Evolutionary conservation across 2,329 filamentous ascomycete species (phyloP).

Genomic region (Grosmannia huntii): DNA sequence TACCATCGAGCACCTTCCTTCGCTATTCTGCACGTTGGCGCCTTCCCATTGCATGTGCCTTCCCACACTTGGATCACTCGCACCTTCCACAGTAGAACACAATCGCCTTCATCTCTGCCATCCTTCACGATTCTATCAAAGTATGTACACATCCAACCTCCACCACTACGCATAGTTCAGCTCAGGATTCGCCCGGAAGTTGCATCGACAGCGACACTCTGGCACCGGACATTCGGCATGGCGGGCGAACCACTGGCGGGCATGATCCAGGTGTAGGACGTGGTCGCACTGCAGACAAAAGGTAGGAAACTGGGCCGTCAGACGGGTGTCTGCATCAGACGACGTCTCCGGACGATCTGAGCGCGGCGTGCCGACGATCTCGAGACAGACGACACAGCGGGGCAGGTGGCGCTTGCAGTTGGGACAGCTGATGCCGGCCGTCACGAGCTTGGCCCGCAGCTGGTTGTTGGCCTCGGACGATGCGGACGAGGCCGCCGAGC

Average conservation of each 20-base stretch:
- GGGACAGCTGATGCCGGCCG: conserved; percentile 50
- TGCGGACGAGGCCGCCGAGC: background rate
- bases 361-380: conserved; percentile 51
- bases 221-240: conserved; percentile 56
- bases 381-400: conserved; percentile 54
- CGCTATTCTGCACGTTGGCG: too few species aligned
- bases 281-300: conserved; percentile 59
- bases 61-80: background rate
- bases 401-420: conserved; percentile 55
- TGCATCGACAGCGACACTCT: conserved; percentile 54
- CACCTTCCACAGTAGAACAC: background rate
- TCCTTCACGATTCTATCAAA: background rate
- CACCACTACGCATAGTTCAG: conserved; percentile 33
- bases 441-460: conserved; percentile 41
- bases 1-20: too few species aligned
- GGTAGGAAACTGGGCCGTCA: conserved; percentile 49
- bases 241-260: conserved; percentile 51
- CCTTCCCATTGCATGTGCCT: too few species aligned
- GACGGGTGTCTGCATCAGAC: conserved; percentile 29
- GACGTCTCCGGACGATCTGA: conserved; percentile 41
- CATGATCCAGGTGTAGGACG: conserved; percentile 54
- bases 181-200: conserved; percentile 47
- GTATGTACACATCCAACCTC: too few species aligned
- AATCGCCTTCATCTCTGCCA: background rate
- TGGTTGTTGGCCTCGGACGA: conserved; percentile 28